A percentile compares a stretch with the other conserved stretches of the same genome.
Conservation (phyloP, 2,329 filamentous ascomycete genomes). For the Calonectria henricotiae region DNA sequence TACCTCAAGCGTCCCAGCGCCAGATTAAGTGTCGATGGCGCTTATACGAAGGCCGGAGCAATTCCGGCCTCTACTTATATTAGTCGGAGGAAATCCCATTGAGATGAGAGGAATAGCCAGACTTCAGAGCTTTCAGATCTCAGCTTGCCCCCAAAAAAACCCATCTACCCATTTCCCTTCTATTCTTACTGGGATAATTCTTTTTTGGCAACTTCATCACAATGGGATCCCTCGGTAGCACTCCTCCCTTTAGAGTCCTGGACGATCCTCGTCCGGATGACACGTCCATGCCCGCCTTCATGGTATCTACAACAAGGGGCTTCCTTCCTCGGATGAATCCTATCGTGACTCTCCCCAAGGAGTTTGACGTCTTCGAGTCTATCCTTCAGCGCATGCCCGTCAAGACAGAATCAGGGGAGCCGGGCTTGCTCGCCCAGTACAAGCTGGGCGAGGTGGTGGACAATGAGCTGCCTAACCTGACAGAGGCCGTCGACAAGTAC, state of each 20-base stretch:
- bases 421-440: slow-evolving; percentile 83
- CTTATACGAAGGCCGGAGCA: slow-evolving; percentile 61
- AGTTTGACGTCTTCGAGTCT: slow-evolving; percentile 81
- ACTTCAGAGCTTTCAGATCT: slow-evolving; percentile 8
- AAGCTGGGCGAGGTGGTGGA: slow-evolving; percentile 83
- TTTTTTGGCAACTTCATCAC: slow-evolving; percentile 40
- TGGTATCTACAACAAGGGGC: slow-evolving; percentile 82
- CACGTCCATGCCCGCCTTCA: slow-evolving; percentile 79
- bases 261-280: slow-evolving; percentile 76
- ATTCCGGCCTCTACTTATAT: slow-evolving; percentile 68
- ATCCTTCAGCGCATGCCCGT: slow-evolving; percentile 86
- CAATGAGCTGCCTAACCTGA: slow-evolving; percentile 84
- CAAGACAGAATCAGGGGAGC: slow-evolving; percentile 79
- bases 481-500: slow-evolving; percentile 80
- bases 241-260: slow-evolving; percentile 72
- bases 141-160: not conserved
- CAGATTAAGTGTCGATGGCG: slow-evolving; percentile 42
- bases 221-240: slow-evolving; percentile 62
- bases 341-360: slow-evolving; percentile 76
- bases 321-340: slow-evolving; percentile 81
- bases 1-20: slow-evolving; percentile 38
- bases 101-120: slow-evolving; percentile 26
- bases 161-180: not conserved
- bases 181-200: slow-evolving; percentile 4
- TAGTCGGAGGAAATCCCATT: slow-evolving; percentile 58